Percentiles rank a stretch among this genome's conserved stretches.
These are phyloP conservation scores for Podila horticola DNA, from an alignment of 192 early-diverging fungal genomes.

Conservation along the genomic window DNA sequence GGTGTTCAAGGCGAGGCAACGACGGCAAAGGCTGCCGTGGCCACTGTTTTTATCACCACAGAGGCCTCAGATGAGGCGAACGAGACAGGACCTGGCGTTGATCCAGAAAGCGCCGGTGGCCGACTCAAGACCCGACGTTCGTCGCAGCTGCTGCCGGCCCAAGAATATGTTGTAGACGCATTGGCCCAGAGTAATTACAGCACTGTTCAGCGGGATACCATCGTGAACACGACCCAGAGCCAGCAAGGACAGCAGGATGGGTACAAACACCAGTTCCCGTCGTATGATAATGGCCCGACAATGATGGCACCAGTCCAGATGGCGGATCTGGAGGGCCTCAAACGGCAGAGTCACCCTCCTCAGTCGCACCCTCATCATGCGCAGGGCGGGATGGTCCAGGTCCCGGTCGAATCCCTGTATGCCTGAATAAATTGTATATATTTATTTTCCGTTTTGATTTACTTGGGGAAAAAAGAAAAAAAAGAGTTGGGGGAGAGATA, in stretches of 20 bases:
- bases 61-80: neutral
- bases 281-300: constrained; percentile 36
- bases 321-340: constrained; percentile 44
- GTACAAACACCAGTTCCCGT: constrained; percentile 5
- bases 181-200: constrained; percentile 20
- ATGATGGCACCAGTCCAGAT: constrained; percentile 37
- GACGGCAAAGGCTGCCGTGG: neutral
- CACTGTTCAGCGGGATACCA: constrained; percentile 28
- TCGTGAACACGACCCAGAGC: constrained; percentile 15
- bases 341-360: constrained; percentile 1
- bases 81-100: constrained; percentile 1
- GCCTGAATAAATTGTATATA: constrained; percentile 14
- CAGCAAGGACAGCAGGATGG: constrained; percentile 5
- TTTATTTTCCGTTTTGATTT: neutral
- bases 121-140: constrained; percentile 15
- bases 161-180: constrained; percentile 28
- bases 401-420: constrained; percentile 28
- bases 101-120: constrained; percentile 6
- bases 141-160: constrained; percentile 25
- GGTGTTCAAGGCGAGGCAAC: neutral
- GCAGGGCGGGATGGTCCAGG: constrained; percentile 8
- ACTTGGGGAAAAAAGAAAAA: neutral
- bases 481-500: neutral
- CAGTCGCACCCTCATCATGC: constrained; percentile 20
- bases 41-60: too few relatives aligned